Evolutionary conservation across 768 basidiomycete genomes (phyloP), one percentile per base, ranked within the genome.

Genomic region (Xerocomus spinulosus): DNA sequence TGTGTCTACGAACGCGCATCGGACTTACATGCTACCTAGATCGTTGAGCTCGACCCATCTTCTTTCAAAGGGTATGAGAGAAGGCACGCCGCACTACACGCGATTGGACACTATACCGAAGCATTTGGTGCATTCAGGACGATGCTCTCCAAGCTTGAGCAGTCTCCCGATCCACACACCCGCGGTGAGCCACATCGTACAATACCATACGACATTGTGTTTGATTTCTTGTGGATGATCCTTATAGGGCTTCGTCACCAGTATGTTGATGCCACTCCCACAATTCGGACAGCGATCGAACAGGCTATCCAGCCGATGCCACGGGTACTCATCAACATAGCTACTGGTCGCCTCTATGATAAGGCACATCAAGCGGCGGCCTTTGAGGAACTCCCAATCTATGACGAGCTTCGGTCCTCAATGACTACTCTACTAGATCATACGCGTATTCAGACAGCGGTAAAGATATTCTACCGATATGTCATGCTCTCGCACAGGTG

Each of bases 401-500:
- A 20, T 17, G 20, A 20, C 32, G 43, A 50, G 13, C 32, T 50
- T 3, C 9, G 32, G 14, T 50, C 49, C 15, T 50, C 49, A 9
- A 45, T 50, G 43, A 33, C 25, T 4, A 39, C 29, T 9, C 10
- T 21, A 9, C 25, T 41, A 20, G 46, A 41, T 21, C 5, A 13
- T 17, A 4, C n/a, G 3, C 24, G 39, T n/a, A 41, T 48, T 17
- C 5, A 21, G 17, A 25, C 7, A n/a, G 46, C 17, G 13, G 46
- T 48, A 15, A 12, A 33, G 17, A 14, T 15, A 18, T 48, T 14
- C 14, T 48, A 33, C 20, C 46, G 30, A 34, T 48, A 48, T 13
- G 46, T 35, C 3, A 41, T 39, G 32, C 24, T 46, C 23, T 46
- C 45, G 2, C 45, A 46, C 21, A 40, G 13, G 12, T 46, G 45